Evolutionary conservation across 768 basidiomycete genomes (phyloP).

Genomic region (Paxillus ammoniavirescens): DNA sequence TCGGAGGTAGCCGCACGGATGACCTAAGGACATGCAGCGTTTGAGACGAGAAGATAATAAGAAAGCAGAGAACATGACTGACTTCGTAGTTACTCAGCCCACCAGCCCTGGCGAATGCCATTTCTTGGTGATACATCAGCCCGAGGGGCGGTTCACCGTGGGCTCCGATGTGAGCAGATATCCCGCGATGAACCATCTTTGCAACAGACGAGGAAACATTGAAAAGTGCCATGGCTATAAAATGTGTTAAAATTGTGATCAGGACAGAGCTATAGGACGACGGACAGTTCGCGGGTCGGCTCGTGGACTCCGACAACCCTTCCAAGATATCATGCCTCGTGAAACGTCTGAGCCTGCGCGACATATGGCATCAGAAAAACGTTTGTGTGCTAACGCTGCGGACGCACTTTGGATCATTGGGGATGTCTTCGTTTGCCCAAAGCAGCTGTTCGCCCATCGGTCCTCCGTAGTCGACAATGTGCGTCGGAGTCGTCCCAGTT

Average conservation of each 20-base stretch:
- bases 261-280: neutral
- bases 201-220: conserved; percentile 69
- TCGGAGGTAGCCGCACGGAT: conserved; percentile 66
- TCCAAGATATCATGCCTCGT: conserved; percentile 65
- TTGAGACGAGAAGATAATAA: neutral
- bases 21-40: conserved; percentile 38
- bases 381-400: neutral
- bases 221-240: conserved; percentile 58
- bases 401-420: conserved; percentile 64
- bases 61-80: neutral
- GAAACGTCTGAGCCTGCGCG: conserved; percentile 56
- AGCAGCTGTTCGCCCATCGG: conserved; percentile 63
- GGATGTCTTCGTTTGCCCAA: conserved; percentile 65
- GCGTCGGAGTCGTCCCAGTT: conserved; percentile 71
- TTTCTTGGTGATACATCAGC: conserved; percentile 75
- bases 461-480: conserved; percentile 78
- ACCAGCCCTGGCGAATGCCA: conserved; percentile 61
- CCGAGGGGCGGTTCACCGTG: conserved; percentile 75
- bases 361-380: neutral
- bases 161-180: conserved; percentile 66
- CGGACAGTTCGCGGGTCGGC: conserved; percentile 59
- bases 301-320: conserved; percentile 55
- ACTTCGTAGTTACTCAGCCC: conserved; percentile 75
- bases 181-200: conserved; percentile 63
- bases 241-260: neutral